phyloP scores from a whole-genome alignment of 78 protist genomes.

The Acrasis kona region DNA sequence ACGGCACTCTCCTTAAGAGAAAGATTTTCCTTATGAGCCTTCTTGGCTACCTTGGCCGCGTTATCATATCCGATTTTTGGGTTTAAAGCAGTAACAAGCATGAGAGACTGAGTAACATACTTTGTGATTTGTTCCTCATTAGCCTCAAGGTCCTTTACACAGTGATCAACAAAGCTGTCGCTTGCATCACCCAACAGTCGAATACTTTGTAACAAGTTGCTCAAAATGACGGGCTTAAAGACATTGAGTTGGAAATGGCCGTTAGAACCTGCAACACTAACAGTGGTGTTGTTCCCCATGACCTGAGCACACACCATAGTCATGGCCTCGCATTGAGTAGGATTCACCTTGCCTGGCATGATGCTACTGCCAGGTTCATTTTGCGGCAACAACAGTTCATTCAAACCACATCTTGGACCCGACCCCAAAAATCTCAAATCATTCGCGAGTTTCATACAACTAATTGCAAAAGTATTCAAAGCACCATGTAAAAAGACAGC shows the following conservation, averaged over 20 bases:
- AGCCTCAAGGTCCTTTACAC: constrained; percentile 77
- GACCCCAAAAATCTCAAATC: constrained; percentile 82
- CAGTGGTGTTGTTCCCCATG: constrained; percentile 84
- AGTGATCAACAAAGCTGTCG: constrained; percentile 51
- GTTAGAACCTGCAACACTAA: constrained; percentile 75
- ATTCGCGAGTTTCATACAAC: constrained; percentile 83
- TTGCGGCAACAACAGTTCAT: constrained; percentile 76
- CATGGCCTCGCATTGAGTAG: constrained; percentile 90
- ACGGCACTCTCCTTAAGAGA: constrained; percentile 71
- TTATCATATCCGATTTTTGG: constrained; percentile 93
- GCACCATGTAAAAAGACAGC: constrained; percentile 64
- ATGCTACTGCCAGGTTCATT: constrained; percentile 92
- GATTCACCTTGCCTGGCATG: constrained; percentile 94
- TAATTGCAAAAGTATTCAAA: constrained; percentile 63
- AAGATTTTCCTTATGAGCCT: constrained; percentile 58
- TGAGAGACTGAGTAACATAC: constrained; percentile 58
- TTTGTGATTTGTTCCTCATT: constrained; percentile 50
- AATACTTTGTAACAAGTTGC: constrained; percentile 63
- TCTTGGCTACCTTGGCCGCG: constrained; percentile 65
- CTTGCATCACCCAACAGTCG: constrained; percentile 67
- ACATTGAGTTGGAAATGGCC: constrained; percentile 94
- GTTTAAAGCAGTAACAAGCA: constrained; percentile 94
- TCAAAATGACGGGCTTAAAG: constrained; percentile 82
- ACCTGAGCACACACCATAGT: constrained; percentile 93
- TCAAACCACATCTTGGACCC: constrained; percentile 92